Conservation (phyloP, 2,329 filamentous ascomycete genomes). For the Pseudopithomyces chartarum region DNA sequence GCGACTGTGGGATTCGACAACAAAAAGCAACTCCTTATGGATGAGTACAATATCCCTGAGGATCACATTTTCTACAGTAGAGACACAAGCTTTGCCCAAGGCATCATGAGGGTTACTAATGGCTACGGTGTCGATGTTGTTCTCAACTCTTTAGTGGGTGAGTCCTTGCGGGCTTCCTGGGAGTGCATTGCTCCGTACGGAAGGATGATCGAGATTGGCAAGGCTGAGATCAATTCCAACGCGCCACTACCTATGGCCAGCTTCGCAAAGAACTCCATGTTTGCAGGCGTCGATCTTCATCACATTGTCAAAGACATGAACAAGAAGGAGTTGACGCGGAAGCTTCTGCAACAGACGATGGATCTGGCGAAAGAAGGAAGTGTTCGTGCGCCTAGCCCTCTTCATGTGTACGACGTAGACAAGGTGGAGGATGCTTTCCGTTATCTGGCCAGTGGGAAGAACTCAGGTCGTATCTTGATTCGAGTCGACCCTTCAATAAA, state of each 20-base stretch:
- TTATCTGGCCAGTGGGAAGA: slow-evolving; percentile 20
- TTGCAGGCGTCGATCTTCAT: neutral
- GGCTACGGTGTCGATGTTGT: slow-evolving; percentile 36
- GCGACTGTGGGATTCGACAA: slow-evolving; percentile 20
- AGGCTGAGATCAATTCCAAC: slow-evolving; percentile 14
- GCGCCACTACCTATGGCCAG: slow-evolving; percentile 9
- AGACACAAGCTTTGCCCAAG: slow-evolving; percentile 25
- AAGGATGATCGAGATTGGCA: slow-evolving; percentile 20
- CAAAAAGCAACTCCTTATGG: slow-evolving; percentile 17
- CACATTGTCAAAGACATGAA: slow-evolving; percentile 20
- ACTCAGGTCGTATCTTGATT: slow-evolving; percentile 21
- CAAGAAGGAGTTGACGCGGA: neutral
- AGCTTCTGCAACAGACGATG: neutral
- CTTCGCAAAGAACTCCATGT: neutral
- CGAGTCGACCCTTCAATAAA: neutral
- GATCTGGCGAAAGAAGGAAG: neutral
- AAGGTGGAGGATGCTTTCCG: slow-evolving; percentile 21
- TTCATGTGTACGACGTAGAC: slow-evolving; percentile 8
- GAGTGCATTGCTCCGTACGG: slow-evolving; percentile 46
- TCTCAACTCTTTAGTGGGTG: slow-evolving; percentile 31
- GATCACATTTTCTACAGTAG: slow-evolving; percentile 34
- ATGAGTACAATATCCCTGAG: slow-evolving; percentile 15
- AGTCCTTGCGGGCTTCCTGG: slow-evolving; percentile 42
- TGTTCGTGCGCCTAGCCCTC: slow-evolving; percentile 3
- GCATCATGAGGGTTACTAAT: slow-evolving; percentile 25